Conservation (phyloP, 176 grass and related monocot species). For the Oryza meridionalis region DNA sequence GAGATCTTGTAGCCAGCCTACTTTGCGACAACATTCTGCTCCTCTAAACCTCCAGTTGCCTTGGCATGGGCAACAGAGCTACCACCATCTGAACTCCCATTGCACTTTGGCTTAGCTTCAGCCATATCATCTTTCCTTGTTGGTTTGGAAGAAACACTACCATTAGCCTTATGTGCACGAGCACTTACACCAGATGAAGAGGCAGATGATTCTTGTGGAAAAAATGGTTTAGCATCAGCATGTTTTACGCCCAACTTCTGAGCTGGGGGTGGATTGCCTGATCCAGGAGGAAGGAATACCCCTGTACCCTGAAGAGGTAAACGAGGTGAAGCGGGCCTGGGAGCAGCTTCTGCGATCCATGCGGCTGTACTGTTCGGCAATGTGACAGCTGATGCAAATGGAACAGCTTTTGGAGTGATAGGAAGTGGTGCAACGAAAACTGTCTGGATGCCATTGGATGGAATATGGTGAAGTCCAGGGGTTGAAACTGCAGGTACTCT, state of each 20-base stretch:
- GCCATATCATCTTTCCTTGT: not conserved
- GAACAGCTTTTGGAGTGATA: not conserved
- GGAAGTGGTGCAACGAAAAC: conserved; percentile 6
- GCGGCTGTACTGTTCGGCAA: not conserved
- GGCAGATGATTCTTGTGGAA: conserved; percentile 11
- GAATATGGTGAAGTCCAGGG: not conserved
- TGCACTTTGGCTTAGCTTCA: not conserved
- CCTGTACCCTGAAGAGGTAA: conserved; percentile 46
- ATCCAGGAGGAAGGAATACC: conserved; percentile 44
- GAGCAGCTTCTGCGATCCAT: conserved; percentile 33
- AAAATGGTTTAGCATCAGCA: conserved; percentile 6
- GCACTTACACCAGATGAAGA: not conserved
- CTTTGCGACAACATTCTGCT: not conserved
- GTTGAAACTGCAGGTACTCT: not conserved
- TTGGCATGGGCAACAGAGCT: not conserved
- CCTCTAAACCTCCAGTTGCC: not conserved
- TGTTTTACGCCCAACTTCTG: conserved; percentile 11
- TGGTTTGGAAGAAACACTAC: not conserved
- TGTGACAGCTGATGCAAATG: not conserved
- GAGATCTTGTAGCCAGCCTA: not conserved
- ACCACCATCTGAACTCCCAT: not conserved
- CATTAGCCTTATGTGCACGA: not conserved
- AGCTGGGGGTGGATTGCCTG: conserved; percentile 15
- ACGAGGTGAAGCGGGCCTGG: conserved; percentile 26
- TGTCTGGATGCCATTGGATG: not conserved